Evolutionary conservation across 148 eudicot species (phyloP), one percentile per base, ranked within the genome.

Genomic region (Nyssa sinensis): DNA sequence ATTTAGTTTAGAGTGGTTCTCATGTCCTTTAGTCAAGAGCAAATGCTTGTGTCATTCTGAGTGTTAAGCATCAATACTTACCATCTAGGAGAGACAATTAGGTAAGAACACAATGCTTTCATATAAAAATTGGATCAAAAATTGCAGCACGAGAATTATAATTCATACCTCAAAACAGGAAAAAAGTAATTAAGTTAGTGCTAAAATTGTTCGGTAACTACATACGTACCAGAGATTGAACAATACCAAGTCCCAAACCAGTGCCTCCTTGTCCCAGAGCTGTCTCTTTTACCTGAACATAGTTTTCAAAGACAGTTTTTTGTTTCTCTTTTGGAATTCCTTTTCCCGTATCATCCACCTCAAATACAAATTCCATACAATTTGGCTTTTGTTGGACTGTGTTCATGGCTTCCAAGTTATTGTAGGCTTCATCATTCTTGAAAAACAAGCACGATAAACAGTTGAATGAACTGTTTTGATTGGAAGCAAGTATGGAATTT

Each of bases 201-300:
- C 17, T 12, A 6, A 44, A 44, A 55, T 55, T 55, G 19, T 55
- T 55, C 12, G 16, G 17, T 13, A 44, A 44, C 3, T 63, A 9
- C 67, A 14, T 27, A 68, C 81, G 5, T 83, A 94, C 97, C 90
- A 90, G 83, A 67, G 96, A 91, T 73, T 88, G 93, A 66, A 90
- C 97, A 61, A 88, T 92, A 47, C 97, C 97, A 33, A 91, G 96
- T n/a, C 97, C 96, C 63, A 92, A 77, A 61, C 98, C 98, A 12
- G 97, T 92, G 78, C 98, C 98, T 77, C 79, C 83, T n/a, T 75
- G 83, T 41, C 80, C 86, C 14, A 25, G 73, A 23, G 82, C 83
- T 7, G 78, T 86, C 64, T 87, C 96, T 70, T 85, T 88, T 13
- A 94, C 88, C 67, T 94, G 98, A 62, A 89, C 91, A 79, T 90